Base-by-base conservation (phyloP, 306 rosid genomes). In the Senna tora region DNA sequence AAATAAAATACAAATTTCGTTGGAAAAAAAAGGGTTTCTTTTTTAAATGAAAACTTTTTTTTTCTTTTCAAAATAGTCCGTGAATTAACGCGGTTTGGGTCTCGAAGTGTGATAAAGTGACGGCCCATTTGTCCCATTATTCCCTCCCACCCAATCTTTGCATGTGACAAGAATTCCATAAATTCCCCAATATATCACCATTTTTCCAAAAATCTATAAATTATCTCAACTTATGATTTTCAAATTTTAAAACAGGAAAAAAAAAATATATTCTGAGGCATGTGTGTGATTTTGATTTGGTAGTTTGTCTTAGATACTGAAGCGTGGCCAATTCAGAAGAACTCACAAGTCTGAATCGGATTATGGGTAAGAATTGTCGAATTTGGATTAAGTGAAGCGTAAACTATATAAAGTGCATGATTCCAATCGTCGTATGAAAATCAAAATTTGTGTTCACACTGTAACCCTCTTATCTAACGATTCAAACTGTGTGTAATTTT, bases 41-140 rank as follows among this genome's bases (percentile, higher is more conserved):
- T 55, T 28, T 70, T 0, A 15, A 59, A 69, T 53, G 9, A 13
- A n/a, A 25, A 30, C 25, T 51, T 16, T n/a, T n/a, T n/a, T n/a
- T n/a, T n/a, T n/a, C n/a, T n/a, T n/a, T 36, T 22, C 59, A 20
- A 47, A 67, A 68, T n/a, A 69, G 50, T 73, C 72, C 58, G 79
- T 72, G 84, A 52, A 47, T 39, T 53, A 17, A 84, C 88, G 83
- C 87, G 88, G 84, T 84, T 87, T 66, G 81, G 75, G 83, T 73
- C 72, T 82, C 59, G 25, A 82, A 79, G 72, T 54, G 71, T 50
- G 76, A 57, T 32, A 58, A 59, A 78, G 75, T 59, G 80, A 82
- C 79, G 75, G 77, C 79, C 75, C 42, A 65, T 84, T 87, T 85
- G 96, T 87, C 82, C 62, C 46, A 22, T 65, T 56, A n/a, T 59